Evolutionary conservation across 352 stramenopile species (phyloP).

Genomic region (Saprolegnia diclina): DNA sequence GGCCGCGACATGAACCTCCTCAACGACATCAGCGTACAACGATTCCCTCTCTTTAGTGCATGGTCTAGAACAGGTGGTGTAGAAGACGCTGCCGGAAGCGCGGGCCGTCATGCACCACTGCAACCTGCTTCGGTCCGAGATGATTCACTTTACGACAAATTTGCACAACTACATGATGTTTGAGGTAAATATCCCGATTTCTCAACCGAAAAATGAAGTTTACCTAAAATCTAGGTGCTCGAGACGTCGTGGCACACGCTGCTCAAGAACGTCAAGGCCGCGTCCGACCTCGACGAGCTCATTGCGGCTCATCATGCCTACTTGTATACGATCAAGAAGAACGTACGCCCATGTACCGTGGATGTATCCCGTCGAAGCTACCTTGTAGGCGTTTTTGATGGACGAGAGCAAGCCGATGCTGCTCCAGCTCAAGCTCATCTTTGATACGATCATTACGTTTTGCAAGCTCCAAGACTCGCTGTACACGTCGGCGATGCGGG

Average conservation of each 20-base stretch:
- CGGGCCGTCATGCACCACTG: conserved; percentile 85
- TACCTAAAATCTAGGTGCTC: no score
- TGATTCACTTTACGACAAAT: conserved; percentile 98
- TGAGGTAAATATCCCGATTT: conserved; percentile 51
- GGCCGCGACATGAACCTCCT: conserved; percentile 94
- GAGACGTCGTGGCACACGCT: conserved; percentile 93
- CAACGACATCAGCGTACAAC: conserved; percentile 83
- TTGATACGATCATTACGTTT: conserved; percentile 76
- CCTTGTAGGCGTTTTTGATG: conserved; percentile 69
- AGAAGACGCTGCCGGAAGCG: conserved; percentile 57
- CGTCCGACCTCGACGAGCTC: conserved; percentile 92
- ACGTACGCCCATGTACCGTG: conserved; percentile 38
- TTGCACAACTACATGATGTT: conserved; percentile 99
- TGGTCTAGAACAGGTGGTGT: conserved; percentile 14
- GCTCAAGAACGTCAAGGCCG: conserved; percentile 81
- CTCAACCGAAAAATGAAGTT: no score
- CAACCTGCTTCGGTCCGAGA: conserved; percentile 93
- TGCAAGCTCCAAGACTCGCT: conserved; percentile 76
- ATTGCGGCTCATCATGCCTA: conserved; percentile 96
- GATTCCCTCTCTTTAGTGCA: not conserved
- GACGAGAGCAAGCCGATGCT: conserved; percentile 67
- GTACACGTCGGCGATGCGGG: conserved; percentile 68
- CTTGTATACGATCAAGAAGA: conserved; percentile 85
- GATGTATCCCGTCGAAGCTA: conserved; percentile 6
- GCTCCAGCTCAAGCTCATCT: conserved; percentile 73